Percentiles rank a stretch among this genome's conserved stretches.
These are phyloP conservation scores for Monosporascus cannonballus DNA, from an alignment of 2,329 filamentous ascomycete species.

Conservation along the genomic window DNA sequence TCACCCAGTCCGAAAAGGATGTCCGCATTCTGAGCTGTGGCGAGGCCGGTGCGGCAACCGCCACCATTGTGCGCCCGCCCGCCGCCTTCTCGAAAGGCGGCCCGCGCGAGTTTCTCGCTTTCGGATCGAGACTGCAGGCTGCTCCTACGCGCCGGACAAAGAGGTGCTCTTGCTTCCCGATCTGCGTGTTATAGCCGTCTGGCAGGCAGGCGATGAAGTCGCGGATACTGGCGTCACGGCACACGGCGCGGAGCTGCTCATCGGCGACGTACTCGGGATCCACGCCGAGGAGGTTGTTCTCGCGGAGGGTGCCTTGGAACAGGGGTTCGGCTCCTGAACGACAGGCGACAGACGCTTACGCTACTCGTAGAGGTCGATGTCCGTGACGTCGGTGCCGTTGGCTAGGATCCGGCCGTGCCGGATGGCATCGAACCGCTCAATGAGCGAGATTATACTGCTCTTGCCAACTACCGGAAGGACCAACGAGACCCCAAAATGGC, in stretches of 20 bases:
- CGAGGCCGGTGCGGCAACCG: conserved; percentile 61
- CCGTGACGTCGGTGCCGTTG: conserved; percentile 53
- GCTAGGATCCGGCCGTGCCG: conserved; percentile 57
- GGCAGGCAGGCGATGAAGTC: conserved; percentile 58
- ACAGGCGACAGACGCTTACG: conserved; percentile 60
- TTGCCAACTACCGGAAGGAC: conserved; percentile 68
- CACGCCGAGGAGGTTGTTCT: conserved; percentile 62
- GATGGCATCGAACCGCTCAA: conserved; percentile 67
- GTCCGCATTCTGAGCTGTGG: too few relatives aligned
- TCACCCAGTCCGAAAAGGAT: too few relatives aligned
- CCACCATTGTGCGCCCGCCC: conserved; percentile 56
- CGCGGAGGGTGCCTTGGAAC: conserved; percentile 50
- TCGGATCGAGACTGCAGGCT: conserved; percentile 58
- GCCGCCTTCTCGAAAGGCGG: conserved; percentile 59
- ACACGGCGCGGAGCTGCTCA: conserved; percentile 42
- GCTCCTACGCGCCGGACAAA: conserved; percentile 62
- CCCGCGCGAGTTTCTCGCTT: conserved; percentile 45
- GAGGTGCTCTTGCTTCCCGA: conserved; percentile 39
- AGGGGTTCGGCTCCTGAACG: conserved; percentile 64
- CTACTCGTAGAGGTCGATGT: conserved; percentile 54
- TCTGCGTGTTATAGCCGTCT: conserved; percentile 57
- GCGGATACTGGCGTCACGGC: conserved; percentile 55
- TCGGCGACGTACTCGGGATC: conserved; percentile 42
- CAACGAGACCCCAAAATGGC: conserved; percentile 66
- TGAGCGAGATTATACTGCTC: conserved; percentile 60